A percentile compares a stretch with the other conserved stretches of the same genome.
phyloP scores from a whole-genome alignment of 495 filamentous ascomycete species.

The Neurospora sp. region DNA sequence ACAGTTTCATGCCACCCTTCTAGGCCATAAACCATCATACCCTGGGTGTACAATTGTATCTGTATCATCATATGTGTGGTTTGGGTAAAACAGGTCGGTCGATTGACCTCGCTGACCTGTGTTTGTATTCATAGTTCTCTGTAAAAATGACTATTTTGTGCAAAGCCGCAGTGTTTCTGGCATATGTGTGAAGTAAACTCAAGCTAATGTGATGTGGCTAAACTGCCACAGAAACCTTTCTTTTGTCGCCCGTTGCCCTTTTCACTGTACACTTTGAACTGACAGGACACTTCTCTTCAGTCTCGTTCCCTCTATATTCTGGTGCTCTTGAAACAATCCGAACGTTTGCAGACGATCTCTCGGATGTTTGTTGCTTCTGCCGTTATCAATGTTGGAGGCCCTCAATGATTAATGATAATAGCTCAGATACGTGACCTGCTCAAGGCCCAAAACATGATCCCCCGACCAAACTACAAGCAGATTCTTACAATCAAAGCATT shows the following conservation, averaged over 20 bases:
- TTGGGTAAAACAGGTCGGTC: not conserved
- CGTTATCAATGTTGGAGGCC: not conserved
- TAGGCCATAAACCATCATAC: not conserved
- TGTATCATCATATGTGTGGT: not conserved
- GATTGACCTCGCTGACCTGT: not conserved
- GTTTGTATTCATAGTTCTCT: not conserved
- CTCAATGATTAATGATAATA: not conserved
- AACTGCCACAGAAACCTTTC: not conserved
- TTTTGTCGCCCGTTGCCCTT: not conserved
- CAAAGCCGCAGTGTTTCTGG: not conserved
- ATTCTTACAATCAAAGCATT: not conserved
- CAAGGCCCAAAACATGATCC: not conserved
- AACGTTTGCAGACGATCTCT: not conserved
- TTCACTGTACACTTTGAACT: not conserved
- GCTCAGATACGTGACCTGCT: not conserved
- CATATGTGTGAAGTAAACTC: not conserved
- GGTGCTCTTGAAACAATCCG: not conserved
- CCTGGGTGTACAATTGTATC: not conserved
- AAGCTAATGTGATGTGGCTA: not conserved
- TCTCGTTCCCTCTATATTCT: not conserved
- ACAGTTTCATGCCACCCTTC: not conserved
- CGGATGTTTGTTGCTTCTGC: not conserved
- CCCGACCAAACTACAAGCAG: not conserved
- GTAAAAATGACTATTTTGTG: not conserved
- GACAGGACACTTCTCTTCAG: not conserved